phyloP scores from a whole-genome alignment of 2,329 filamentous ascomycete genomes.

The Diaporthe aspalathi region DNA sequence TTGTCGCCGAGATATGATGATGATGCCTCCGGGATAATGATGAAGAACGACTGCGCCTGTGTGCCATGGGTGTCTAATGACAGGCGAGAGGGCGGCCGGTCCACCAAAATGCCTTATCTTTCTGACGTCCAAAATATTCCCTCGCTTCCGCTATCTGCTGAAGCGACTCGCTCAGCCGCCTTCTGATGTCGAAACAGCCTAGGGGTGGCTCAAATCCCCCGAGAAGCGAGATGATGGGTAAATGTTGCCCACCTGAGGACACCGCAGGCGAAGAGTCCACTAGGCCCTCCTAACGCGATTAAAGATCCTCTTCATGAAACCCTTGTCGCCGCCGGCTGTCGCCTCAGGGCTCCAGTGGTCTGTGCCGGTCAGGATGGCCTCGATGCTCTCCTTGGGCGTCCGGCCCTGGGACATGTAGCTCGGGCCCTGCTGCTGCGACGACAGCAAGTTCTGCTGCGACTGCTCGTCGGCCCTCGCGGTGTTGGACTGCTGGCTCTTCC shows the following conservation, averaged over 20 bases:
- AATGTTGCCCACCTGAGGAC: slow-evolving; percentile 15
- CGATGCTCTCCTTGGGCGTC: slow-evolving; percentile 64
- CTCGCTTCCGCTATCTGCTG: background rate
- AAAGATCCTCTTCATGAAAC: slow-evolving; percentile 73
- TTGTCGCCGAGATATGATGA: slow-evolving; percentile 17
- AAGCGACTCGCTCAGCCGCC: no score
- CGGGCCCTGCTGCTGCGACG: slow-evolving; percentile 49
- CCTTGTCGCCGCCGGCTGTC: slow-evolving; percentile 56
- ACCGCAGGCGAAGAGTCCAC: slow-evolving; percentile 36
- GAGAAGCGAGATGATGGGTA: background rate
- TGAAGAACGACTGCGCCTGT: slow-evolving; percentile 8
- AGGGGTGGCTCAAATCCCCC: background rate
- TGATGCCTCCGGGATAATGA: background rate
- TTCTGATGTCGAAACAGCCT: background rate
- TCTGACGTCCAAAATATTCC: background rate
- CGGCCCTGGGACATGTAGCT: slow-evolving; percentile 49
- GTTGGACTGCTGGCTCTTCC: slow-evolving; percentile 62
- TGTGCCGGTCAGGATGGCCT: slow-evolving; percentile 64
- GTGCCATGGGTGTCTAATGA: slow-evolving; percentile 2
- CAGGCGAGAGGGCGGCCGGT: background rate
- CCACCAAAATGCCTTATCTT: background rate
- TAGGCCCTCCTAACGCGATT: slow-evolving; percentile 65
- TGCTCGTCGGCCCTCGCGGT: slow-evolving; percentile 23
- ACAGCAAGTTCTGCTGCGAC: background rate
- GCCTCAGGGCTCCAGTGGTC: slow-evolving; percentile 61